Conservation (phyloP, 371 early-diverging fungal genomes). For the Fennellomyces sp. region DNA sequence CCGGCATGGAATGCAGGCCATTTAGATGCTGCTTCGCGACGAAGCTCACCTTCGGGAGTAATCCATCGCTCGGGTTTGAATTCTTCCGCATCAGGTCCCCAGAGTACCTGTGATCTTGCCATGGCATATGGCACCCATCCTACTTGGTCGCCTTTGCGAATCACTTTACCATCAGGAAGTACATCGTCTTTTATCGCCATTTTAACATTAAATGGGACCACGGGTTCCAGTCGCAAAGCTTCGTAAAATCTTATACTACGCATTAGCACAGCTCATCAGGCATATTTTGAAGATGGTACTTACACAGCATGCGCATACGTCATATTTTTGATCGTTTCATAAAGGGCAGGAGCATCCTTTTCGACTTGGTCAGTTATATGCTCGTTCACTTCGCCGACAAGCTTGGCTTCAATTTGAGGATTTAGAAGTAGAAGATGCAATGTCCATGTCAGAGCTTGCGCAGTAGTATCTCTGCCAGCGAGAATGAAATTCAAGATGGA, state of each 20-base stretch:
- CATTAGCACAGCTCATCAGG: too few species aligned
- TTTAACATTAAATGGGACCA: constrained; percentile 71
- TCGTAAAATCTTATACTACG: constrained; percentile 63
- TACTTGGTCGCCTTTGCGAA: constrained; percentile 59
- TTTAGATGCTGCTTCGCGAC: constrained; percentile 44
- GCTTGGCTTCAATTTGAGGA: constrained; percentile 52
- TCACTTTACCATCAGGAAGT: constrained; percentile 68
- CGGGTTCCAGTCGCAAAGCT: constrained; percentile 71
- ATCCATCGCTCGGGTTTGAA: constrained; percentile 73
- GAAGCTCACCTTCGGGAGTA: constrained; percentile 32
- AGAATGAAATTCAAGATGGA: constrained; percentile 73
- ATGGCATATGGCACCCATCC: constrained; percentile 53
- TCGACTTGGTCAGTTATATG: constrained; percentile 28
- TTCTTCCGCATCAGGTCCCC: constrained; percentile 61
- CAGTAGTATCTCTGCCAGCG: constrained; percentile 71
- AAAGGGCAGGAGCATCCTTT: constrained; percentile 27
- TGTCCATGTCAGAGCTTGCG: constrained; percentile 75
- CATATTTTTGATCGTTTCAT: constrained; percentile 53
- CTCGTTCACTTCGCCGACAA: constrained; percentile 59
- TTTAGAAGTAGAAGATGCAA: constrained; percentile 59
- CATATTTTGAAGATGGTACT: constrained; percentile 7
- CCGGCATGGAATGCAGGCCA: constrained; percentile 69
- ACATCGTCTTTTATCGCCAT: constrained; percentile 65
- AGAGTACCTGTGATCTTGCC: constrained; percentile 54
- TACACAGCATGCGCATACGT: constrained; percentile 62